Evolutionary conservation across 2,329 filamentous ascomycete species (phyloP), one percentile per base, ranked within the genome.

Genomic region (Coniochaeta sp.): DNA sequence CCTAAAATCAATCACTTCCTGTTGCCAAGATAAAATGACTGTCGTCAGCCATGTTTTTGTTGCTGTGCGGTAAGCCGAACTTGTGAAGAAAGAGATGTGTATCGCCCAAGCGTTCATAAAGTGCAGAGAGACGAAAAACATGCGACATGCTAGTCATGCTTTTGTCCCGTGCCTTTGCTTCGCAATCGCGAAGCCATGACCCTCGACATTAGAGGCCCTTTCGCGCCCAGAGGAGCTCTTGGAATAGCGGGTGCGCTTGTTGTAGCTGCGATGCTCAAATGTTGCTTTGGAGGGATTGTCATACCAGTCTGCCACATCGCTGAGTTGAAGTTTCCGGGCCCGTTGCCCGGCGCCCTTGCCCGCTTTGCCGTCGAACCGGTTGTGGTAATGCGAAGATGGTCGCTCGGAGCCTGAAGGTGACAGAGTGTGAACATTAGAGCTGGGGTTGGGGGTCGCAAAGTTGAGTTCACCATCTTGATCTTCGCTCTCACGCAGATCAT

Each of bases 291-390:
- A 52, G 26, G 47, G 47, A 16, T 9, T 52, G 47, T 52, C 71
- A 66, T 93, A 97, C 95, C 95, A 99, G 75, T 99, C 93, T 52
- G 47, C 47, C 73, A 99, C 91, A 75, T 99, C 95, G 75, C 91
- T 96, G 62, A 98, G 84, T 73, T 98, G 93, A 62, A 99, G 80
- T 75, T 96, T 96, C 69, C 95, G 86, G 61, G 90, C 87, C 64
- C 93, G 89, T 73, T 96, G 92, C 62, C 89, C 87, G 70, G 83
- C 85, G 59, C 89, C 87, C 66, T 82, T 82, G 69, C 75, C 77
- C 57, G 76, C 72, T 67, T 65, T 62, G 32, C 79, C 82, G 55
- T 88, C 85, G 60, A 81, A 65, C 61, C 83, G 82, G 71, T 84
- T 82, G 69, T 81, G 77, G 64, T 81, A 78, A 65, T 79, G 74